Base-by-base conservation (phyloP, 2,329 filamentous ascomycete species). In the Pseudogymnoascus sp. region DNA sequence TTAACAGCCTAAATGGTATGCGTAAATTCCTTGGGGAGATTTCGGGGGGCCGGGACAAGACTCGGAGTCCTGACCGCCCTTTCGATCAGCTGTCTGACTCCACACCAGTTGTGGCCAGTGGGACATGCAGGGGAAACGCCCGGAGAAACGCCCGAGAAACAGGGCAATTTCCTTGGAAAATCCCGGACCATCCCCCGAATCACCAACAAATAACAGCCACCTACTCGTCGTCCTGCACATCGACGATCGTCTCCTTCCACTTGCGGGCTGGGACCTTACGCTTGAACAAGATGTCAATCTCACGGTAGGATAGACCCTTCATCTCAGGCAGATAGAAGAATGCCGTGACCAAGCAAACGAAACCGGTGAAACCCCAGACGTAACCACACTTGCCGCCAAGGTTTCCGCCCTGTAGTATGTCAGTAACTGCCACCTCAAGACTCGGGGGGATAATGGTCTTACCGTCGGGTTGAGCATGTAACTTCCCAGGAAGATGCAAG, bases 181-280 rank as follows among this genome's bases (percentile, higher is more conserved):
- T 37, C 4, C 12, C 5, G 6, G 35, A 12, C 35, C 35, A 37
- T 2, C 35, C 35, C 14, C 35, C 11, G 12, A 6, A 37, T 6
- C 35, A 5, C 35, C 14, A 37, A 37, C 12, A n/a, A 10, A 22
- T 50, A 50, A 26, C 22, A 50, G 24, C 68, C 67, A 66, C 72
- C 74, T 87, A 89, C 78, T 87, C 82, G 73, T 89, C 84, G 70
- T 86, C 85, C 22, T 81, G 72, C 62, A 86, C 73, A 69, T 86
- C 82, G 72, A 89, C 68, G 1, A 75, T 75, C 0, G 82, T 85
- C 73, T 81, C 72, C 73, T 78, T 82, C 79, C 69, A 78, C 46
- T 75, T 72, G 56, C 74, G 69, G 40, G 76, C 74, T 16, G 72
- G 68, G 22, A 75, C 68, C 26, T 65, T 66, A 40, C 70, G 68